These are phyloP conservation scores for Posidonia australis DNA, from an alignment of 106 monocot species.

Conservation along the genomic window DNA sequence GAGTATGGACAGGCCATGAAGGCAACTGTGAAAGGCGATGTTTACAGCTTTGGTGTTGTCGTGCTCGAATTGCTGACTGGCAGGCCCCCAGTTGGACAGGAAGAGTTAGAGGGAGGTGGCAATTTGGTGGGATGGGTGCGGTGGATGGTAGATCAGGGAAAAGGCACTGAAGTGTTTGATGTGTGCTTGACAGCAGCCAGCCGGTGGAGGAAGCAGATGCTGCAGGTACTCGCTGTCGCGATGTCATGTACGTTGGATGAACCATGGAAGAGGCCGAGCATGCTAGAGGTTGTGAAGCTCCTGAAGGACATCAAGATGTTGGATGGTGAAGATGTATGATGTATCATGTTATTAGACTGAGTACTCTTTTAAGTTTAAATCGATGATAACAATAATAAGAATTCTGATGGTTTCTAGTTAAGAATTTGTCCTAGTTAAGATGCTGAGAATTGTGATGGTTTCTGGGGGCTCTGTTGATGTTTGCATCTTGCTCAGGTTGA, in stretches of 20 bases:
- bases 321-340: background rate
- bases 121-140: conserved; percentile 79
- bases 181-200: conserved; percentile 19
- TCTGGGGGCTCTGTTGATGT: too few relatives aligned
- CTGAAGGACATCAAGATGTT: conserved; percentile 43
- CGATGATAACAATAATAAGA: too few relatives aligned
- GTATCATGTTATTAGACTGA: background rate
- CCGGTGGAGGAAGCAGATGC: conserved; percentile 58
- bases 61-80: conserved; percentile 77
- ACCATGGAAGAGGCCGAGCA: conserved; percentile 81
- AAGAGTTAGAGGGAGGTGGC: conserved; percentile 55
- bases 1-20: conserved; percentile 82
- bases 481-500: too few relatives aligned
- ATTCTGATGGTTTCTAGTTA: too few relatives aligned
- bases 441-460: too few relatives aligned
- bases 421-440: too few relatives aligned
- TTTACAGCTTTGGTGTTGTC: conserved; percentile 93
- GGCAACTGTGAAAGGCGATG: conserved; percentile 69
- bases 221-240: conserved; percentile 50
- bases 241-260: conserved; percentile 58
- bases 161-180: conserved; percentile 53
- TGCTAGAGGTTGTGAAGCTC: conserved; percentile 66
- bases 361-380: too few relatives aligned
- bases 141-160: conserved; percentile 45
- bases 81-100: conserved; percentile 61